Percentiles rank a stretch among this genome's conserved stretches.
phyloP scores from a whole-genome alignment of 257 asterid species.

The Solanum paucissectum region DNA sequence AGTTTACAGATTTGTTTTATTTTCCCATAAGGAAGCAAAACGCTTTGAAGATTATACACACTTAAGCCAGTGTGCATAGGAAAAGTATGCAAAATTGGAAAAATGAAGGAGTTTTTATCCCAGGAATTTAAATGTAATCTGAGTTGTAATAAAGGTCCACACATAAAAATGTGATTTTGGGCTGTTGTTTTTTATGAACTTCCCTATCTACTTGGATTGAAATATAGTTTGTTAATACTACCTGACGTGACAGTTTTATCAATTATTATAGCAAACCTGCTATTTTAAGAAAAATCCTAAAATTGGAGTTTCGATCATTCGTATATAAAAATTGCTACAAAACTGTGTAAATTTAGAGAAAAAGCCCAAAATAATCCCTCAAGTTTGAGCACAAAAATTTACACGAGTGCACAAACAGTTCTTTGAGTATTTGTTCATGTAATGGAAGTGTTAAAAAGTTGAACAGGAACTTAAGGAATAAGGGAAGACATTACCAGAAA shows the following conservation, averaged over 20 bases:
- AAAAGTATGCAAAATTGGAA: not conserved
- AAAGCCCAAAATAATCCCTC: not conserved
- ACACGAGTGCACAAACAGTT: not conserved
- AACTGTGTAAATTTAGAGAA: not conserved
- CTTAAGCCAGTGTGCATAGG: not conserved
- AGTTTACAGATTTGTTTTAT: not conserved
- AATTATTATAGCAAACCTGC: not conserved
- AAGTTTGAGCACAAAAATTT: not conserved
- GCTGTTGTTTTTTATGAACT: not conserved
- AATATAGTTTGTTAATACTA: too few species aligned
- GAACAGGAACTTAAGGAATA: not conserved
- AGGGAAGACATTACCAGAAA: not conserved
- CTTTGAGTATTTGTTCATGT: not conserved
- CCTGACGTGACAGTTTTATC: not conserved
- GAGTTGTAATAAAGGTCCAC: not conserved
- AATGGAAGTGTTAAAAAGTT: not conserved
- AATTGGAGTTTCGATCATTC: not conserved
- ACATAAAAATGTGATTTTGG: not conserved
- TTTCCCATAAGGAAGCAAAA: not conserved
- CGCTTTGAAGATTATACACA: not conserved
- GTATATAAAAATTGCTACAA: not conserved
- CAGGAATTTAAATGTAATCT: not conserved
- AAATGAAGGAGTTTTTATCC: not conserved
- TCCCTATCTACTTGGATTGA: not conserved
- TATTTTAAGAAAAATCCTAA: too few species aligned